Percentiles rank a stretch among this genome's conserved stretches.
phyloP scores from a whole-genome alignment of 306 rosid species.

The Clitoria ternatea region DNA sequence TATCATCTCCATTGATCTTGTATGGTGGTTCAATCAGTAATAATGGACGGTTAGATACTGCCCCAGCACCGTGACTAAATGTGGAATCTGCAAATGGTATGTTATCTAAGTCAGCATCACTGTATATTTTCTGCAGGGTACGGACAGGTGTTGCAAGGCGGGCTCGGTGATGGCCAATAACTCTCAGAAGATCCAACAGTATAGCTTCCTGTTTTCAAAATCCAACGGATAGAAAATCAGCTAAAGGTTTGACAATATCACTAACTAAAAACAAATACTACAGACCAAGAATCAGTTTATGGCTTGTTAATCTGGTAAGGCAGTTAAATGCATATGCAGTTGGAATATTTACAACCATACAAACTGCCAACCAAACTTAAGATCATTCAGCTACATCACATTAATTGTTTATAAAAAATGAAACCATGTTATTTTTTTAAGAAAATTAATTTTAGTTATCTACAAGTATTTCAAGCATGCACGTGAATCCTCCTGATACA shows the following conservation, averaged over 20 bases:
- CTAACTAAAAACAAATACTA: neutral
- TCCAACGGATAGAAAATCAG: constrained; percentile 27
- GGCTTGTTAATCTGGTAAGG: neutral
- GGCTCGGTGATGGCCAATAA: constrained; percentile 89
- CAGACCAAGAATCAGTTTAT: neutral
- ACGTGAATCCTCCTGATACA: too few relatives aligned
- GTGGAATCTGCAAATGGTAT: constrained; percentile 67
- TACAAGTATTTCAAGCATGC: neutral
- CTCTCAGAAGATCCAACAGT: constrained; percentile 94
- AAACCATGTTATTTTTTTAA: neutral
- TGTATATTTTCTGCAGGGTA: constrained; percentile 69
- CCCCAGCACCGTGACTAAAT: constrained; percentile 37
- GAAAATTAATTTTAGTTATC: neutral
- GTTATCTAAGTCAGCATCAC: constrained; percentile 66
- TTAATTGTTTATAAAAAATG: neutral
- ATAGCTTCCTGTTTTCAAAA: constrained; percentile 64
- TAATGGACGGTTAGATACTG: constrained; percentile 56
- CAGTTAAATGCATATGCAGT: neutral
- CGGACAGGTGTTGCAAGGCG: constrained; percentile 98
- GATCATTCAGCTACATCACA: neutral
- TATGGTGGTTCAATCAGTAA: constrained; percentile 66
- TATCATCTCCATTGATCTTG: constrained; percentile 70
- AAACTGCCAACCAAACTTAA: neutral
- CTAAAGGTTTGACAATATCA: constrained; percentile 17
- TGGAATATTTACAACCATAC: neutral